phyloP scores from a whole-genome alignment of 768 basidiomycete genomes.

The Boletus subparvulus region DNA sequence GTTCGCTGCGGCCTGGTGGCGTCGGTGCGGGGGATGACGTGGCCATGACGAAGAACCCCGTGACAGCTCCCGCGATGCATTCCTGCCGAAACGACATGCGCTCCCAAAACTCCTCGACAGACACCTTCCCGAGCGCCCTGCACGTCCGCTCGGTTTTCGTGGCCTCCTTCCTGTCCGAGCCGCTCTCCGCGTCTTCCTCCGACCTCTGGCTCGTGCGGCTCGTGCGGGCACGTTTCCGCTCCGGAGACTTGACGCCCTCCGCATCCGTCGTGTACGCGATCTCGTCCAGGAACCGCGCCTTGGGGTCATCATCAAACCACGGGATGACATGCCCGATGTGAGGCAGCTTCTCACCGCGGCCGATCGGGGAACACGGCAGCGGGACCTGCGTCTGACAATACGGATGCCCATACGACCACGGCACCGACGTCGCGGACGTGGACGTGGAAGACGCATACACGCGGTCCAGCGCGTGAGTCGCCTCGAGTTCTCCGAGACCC shows the following conservation, averaged over 20 bases:
- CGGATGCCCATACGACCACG: slow-evolving; percentile 81
- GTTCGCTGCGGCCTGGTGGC: background rate
- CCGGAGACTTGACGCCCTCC: slow-evolving; percentile 58
- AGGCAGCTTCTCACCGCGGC: slow-evolving; percentile 21
- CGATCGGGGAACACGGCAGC: slow-evolving; percentile 48
- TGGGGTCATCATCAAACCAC: slow-evolving; percentile 95
- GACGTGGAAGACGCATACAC: slow-evolving; percentile 27
- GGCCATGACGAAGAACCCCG: slow-evolving; percentile 86
- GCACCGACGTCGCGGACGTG: slow-evolving; percentile 15
- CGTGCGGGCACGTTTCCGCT: slow-evolving; percentile 55
- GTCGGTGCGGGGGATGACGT: slow-evolving; percentile 34
- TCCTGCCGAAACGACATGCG: slow-evolving; percentile 96
- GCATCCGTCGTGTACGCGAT: slow-evolving; percentile 71
- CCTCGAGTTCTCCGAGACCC: slow-evolving; percentile 67
- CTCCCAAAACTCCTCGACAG: slow-evolving; percentile 91
- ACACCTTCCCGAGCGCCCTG: slow-evolving; percentile 60
- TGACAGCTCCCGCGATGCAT: slow-evolving; percentile 85
- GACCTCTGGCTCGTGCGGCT: background rate
- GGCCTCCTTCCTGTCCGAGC: slow-evolving; percentile 29
- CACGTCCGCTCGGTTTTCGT: slow-evolving; percentile 38
- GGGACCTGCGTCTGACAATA: slow-evolving; percentile 49
- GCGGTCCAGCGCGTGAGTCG: slow-evolving; percentile 52
- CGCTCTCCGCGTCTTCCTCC: slow-evolving; percentile 28
- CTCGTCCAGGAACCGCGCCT: slow-evolving; percentile 90
- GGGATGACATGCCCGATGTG: slow-evolving; percentile 76